Conservation (phyloP, 164 flowering plant species). For the Vitis rupestris region DNA sequence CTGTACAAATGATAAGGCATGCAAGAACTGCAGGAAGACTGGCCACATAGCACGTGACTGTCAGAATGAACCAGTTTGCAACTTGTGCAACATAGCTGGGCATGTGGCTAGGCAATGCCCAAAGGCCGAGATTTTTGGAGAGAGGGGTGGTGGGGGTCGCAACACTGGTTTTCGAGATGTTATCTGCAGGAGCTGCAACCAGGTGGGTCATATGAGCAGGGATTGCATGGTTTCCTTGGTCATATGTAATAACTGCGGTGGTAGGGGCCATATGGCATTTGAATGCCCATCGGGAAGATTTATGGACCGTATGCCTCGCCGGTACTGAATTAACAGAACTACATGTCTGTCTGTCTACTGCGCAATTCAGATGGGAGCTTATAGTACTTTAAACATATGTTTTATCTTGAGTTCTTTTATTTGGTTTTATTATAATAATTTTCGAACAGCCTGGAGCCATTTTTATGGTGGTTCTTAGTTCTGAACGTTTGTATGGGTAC, state of each 20-base stretch:
- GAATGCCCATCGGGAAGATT: slow-evolving; percentile 53
- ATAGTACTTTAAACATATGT: not conserved
- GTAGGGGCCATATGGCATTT: slow-evolving; percentile 58
- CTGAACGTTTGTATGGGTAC: no score
- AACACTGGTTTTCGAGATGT: slow-evolving; percentile 38
- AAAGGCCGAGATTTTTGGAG: not conserved
- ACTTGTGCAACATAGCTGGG: slow-evolving; percentile 37
- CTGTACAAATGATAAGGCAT: slow-evolving; percentile 56
- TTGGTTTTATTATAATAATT: not conserved
- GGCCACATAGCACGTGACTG: slow-evolving; percentile 68
- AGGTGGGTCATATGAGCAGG: slow-evolving; percentile 59
- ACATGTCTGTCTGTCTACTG: not conserved
- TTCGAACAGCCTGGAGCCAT: not conserved
- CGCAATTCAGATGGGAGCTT: not conserved
- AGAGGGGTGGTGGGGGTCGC: not conserved
- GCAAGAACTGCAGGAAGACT: slow-evolving; percentile 53
- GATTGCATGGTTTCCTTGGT: slow-evolving; percentile 44
- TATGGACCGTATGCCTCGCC: slow-evolving; percentile 27
- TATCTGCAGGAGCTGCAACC: slow-evolving; percentile 48
- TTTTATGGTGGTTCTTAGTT: no score
- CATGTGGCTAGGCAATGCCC: slow-evolving; percentile 6
- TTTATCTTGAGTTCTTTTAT: not conserved
- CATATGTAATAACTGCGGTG: slow-evolving; percentile 64
- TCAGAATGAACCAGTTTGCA: slow-evolving; percentile 61
- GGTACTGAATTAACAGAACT: slow-evolving; percentile 19